Percentiles rank a stretch among this genome's conserved stretches.
Conservation (phyloP, 108 stramenopile species). For the Mediolabrus comicus region DNA sequence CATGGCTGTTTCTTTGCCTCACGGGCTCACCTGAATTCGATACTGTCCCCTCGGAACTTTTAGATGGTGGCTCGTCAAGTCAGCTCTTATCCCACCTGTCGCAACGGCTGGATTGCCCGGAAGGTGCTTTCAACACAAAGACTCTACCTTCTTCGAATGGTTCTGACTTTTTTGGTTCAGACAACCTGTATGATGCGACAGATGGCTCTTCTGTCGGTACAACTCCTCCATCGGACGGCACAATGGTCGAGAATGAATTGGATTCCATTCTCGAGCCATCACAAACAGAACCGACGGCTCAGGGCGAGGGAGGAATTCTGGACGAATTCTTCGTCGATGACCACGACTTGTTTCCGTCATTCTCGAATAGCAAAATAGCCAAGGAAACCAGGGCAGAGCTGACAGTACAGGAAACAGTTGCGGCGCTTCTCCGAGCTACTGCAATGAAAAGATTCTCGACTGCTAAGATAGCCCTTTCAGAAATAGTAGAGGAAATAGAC, state of each 20-base stretch:
- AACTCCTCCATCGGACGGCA: background rate
- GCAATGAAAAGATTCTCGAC: conserved; percentile 41
- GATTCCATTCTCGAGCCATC: conserved; percentile 5
- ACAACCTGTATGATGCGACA: background rate
- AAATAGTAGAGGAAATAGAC: conserved; percentile 30
- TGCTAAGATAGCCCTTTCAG: conserved; percentile 24
- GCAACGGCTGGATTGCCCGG: conserved; percentile 40
- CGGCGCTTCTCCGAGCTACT: conserved; percentile 46
- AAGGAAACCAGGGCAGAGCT: conserved; percentile 49
- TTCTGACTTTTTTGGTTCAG: background rate
- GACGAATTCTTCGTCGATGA: conserved; percentile 42
- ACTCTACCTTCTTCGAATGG: background rate
- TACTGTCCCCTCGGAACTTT: conserved; percentile 31
- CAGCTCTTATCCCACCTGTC: conserved; percentile 36
- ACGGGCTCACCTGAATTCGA: conserved; percentile 42
- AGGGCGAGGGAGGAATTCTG: conserved; percentile 18
- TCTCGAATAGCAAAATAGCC: conserved; percentile 31
- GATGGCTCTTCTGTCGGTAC: background rate
- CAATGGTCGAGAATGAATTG: background rate
- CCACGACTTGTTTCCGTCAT: conserved; percentile 37
- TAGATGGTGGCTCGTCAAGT: conserved; percentile 35
- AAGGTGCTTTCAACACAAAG: conserved; percentile 38
- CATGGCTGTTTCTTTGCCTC: conserved; percentile 71
- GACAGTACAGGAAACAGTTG: conserved; percentile 60
- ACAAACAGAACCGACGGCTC: background rate